Conservation (phyloP, 1,284 basidiomycete genomes). For the Wallemia ichthyophaga region DNA sequence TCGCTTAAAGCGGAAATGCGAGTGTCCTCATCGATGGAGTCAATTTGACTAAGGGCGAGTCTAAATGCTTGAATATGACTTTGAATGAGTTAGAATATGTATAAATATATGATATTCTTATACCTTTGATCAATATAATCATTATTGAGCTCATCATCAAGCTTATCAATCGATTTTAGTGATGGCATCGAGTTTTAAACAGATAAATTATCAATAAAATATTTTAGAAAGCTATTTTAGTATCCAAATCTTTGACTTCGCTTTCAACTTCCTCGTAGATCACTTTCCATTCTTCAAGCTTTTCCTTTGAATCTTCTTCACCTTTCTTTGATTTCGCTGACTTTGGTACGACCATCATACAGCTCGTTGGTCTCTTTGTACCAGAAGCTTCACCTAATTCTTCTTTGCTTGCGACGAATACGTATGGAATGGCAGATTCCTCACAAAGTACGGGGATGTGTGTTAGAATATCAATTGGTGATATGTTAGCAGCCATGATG, state of each 20-base stretch:
- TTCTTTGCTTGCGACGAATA: conserved; percentile 29
- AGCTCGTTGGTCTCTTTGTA: conserved; percentile 92
- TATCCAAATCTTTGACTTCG: background rate
- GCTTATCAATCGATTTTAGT: no score
- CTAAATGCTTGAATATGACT: background rate
- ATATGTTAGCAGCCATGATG: conserved; percentile 84
- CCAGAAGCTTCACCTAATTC: conserved; percentile 82
- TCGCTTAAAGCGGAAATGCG: conserved; percentile 69
- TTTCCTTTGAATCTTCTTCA: conserved; percentile 9
- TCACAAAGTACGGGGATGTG: conserved; percentile 85
- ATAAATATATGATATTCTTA: no score
- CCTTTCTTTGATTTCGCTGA: conserved; percentile 2
- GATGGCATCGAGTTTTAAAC: background rate
- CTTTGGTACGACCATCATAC: conserved; percentile 41
- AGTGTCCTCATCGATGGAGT: conserved; percentile 20
- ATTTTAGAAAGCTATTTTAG: background rate
- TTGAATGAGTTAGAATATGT: background rate
- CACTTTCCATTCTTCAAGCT: conserved; percentile 31
- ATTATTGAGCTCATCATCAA: background rate
- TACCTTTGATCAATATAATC: background rate
- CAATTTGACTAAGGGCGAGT: background rate
- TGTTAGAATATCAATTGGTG: conserved; percentile 89
- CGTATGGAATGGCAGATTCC: conserved; percentile 77
- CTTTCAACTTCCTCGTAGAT: conserved; percentile 18
- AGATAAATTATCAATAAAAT: background rate